Evolutionary conservation across 2,329 filamentous ascomycete species (phyloP), one percentile per base, ranked within the genome.

Genomic region (Trichothecium roseum): DNA sequence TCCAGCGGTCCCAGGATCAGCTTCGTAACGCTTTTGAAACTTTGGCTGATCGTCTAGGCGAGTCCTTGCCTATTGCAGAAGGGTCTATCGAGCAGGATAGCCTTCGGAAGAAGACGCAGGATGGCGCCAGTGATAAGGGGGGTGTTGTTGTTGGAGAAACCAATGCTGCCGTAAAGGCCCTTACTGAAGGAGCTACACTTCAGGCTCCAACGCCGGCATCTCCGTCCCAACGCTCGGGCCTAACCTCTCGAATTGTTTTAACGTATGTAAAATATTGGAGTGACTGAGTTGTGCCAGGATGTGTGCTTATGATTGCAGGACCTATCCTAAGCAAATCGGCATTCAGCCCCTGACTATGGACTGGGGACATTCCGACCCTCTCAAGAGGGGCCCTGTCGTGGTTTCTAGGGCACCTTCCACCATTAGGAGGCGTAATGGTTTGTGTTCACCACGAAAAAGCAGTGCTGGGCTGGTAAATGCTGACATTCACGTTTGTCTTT

Each of bases 291-390:
- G 14, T 32, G n/a, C 17, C 30, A 17, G 20, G 10, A 16, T 14
- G 33, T 24, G 10, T 39, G 36, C 35, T 37, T 30, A 37, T 24
- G 26, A 28, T 22, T 28, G 10, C 30, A 76, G 72, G 34, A 94
- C 88, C 5, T 95, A 96, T 59, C 89, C 89, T 18, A 87, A 86
- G 48, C 89, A 95, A 62, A 86, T 84, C 45, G 89, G 89, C 42
- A 89, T 96, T 58, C 84, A 94, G 45, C 88, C 89, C n/a, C 64
- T 95, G 35, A 75, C 78, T 16, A 77, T 96, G 69, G 72, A 83
- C 46, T 96, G 89, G 89, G 89, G 89, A 34, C 76, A 85, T 37
- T 62, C 72, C 37, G 84, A 94, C 54, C 77, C 84, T 28, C 58
- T 69, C 39, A 67, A 78, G 49, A 76, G 89, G 58, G 91, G 89